Evolutionary conservation across 1,139 yeast genomes (phyloP), one percentile per base, ranked within the genome.

Genomic region (Scheffersomyces stambukii): DNA sequence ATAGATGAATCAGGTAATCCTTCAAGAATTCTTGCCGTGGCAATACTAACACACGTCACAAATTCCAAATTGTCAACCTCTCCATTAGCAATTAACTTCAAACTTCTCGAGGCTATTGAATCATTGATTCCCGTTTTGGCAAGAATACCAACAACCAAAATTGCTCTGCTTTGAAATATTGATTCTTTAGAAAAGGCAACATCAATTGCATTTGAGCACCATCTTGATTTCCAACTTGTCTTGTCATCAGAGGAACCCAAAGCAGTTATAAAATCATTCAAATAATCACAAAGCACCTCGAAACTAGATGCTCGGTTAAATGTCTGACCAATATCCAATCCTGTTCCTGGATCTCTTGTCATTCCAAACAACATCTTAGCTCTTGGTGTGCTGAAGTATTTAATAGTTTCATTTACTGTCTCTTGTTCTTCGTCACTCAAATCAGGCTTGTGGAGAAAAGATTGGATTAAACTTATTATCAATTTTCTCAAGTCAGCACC

Each of bases 321-420:
- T 30, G 75, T 65, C 37, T 66, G 75, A 17, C 52, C 52, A 3
- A 54, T 40, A 31, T 60, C 69, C 13, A 29, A 29, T 11, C 14
- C 28, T 12, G 43, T 40, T 3, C 47, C 39, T 31, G 59, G 64
- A 22, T 81, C 89, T 42, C 86, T 76, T n/a, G 79, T 77, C 38
- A 84, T 62, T 0, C 95, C 95, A 57, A 84, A 84, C 37, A 84
- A 60, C 65, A 83, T 72, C 42, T 75, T 77, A 4, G 84, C 81
- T 46, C 89, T 70, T 32, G 82, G 85, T 8, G 84, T 77, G 31
- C 84, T 75, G 38, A 85, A 70, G 31, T 73, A 74, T 4, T 60
- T 64, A 41, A 83, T 73, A 2, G 82, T 68, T 1, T 63, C 60
- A 31, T 69, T 69, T 10, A 85, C 64, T 6, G 64, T 55, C 3